Base-by-base conservation (phyloP, 306 rosid species). In the Lithocarpus polystachyus region DNA sequence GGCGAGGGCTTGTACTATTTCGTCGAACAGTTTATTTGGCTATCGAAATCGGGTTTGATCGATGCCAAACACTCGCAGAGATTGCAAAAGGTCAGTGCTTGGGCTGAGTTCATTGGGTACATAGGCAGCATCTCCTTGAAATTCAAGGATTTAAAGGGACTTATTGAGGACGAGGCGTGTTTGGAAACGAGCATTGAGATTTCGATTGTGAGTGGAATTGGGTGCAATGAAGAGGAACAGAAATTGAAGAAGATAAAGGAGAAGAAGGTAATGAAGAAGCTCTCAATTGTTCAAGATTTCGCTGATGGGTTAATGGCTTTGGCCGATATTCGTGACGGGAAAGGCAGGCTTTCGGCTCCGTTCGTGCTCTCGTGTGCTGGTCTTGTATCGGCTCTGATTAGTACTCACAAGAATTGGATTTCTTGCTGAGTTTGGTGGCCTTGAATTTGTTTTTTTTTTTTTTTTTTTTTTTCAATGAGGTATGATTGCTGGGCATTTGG, bases 341-440 rank as follows among this genome's bases (percentile, higher is more conserved):
- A 86, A 1, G 95, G 86, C 10, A 74, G 79, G 5, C 76, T 88
- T 72, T 82, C 94, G 4, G 89, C 86, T 56, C 92, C 98, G 3
- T 52, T 84, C 68, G 43, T 89, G 7, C n/a, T 91, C 35, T 87
- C 93, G 11, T 84, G 85, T 17, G 93, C 97, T 0, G 98, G 98
- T 61, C 86, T 94, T 26, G 20, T 91, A 7, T 94, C 97, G 22
- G 97, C 98, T 0, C 80, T 92, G 61, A 91, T 94, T 74, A 89
- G 98, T 69, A 91, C 93, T 83, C 95, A 91, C 59, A 94, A 94
- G 91, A 92, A 88, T 79, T 94, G 98, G 98, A 79, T 87, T 1
- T 89, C 93, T 69, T 94, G 97, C 84, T 93, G 84, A 88, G 55
- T 52, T 62, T 71, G 37, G 20, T 51, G 56, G 62, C 45, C 20